Evolutionary conservation across 495 filamentous ascomycete species (phyloP), one percentile per base, ranked within the genome.

Genomic region (Pyrenopolyporus hunteri): DNA sequence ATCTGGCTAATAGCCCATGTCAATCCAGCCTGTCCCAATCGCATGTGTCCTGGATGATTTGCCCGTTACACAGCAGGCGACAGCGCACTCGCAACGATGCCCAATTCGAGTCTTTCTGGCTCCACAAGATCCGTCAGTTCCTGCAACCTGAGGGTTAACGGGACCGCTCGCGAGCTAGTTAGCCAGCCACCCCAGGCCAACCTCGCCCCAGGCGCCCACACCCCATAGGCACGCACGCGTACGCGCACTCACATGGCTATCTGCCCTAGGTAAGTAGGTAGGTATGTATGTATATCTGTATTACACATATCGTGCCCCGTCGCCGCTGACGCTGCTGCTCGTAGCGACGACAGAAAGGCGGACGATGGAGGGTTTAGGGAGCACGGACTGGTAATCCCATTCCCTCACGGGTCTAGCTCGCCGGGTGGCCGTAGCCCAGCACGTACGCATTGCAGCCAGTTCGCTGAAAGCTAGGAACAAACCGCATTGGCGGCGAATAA

Each of bases 81-180:
- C 44, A 57, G 51, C 37, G 33, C 54, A 54, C 42, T n/a, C 54
- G 54, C 57, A 60, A 29, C 57, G 63, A 66, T 60, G 63, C 51
- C 63, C 57, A 60, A 66, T 66, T 60, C 42, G 44, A 46, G 19
- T 40, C 17, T 17, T 52, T 19, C 26, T 60, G 46, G 56, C 50
- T 60, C 63, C 63, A 66, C 63, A 60, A 39, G 63, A 66, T 66
- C 63, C 63, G 57, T 53, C 57, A 51, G 52, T 57, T 56, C 51
- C 37, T 60, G 39, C 25, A 57, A 32, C 46, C 35, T 66, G 57
- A 57, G 57, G 55, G 44, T 37, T 40, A 49, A 48, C 40, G 46
- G 57, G 37, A 46, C 44, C 13, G 46, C 57, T 57, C n/a, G 45
- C 57, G 28, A 60, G 57, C 62, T 32, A 43, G 36, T 19, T 46